A percentile compares a stretch with the other conserved stretches of the same genome.
phyloP scores from a whole-genome alignment of 2,329 filamentous ascomycete genomes.

The Aureobasidium sp. region DNA sequence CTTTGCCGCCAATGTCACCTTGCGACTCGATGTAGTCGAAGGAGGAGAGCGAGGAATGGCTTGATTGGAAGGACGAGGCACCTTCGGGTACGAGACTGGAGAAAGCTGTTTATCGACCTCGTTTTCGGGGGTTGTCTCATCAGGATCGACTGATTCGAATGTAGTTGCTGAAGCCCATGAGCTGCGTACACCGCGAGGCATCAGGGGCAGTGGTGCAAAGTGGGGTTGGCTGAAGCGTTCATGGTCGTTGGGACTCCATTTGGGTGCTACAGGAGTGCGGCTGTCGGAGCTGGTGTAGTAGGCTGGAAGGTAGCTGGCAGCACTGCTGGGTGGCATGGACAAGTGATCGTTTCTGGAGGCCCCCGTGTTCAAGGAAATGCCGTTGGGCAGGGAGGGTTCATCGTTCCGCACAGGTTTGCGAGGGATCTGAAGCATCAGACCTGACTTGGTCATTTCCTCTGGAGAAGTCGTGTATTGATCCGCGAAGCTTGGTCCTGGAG shows the following conservation, averaged over 20 bases:
- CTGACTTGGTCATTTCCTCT: slow-evolving; percentile 18
- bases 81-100: slow-evolving; percentile 42
- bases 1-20: not conserved
- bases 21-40: slow-evolving; percentile 6
- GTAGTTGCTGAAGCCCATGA: slow-evolving; percentile 32
- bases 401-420: not conserved
- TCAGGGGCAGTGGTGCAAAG: not conserved
- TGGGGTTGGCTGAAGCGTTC: slow-evolving; percentile 10
- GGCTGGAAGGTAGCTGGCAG: slow-evolving; percentile 22
- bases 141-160: slow-evolving; percentile 39
- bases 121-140: slow-evolving; percentile 41
- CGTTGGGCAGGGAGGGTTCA: slow-evolving; percentile 17
- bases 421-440: slow-evolving; percentile 24
- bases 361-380: not conserved
- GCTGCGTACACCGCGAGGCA: not conserved
- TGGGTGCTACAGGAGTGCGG: slow-evolving; percentile 20
- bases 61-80: slow-evolving; percentile 42
- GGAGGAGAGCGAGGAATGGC: slow-evolving; percentile 34
- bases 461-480: slow-evolving; percentile 18
- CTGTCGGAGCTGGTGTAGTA: slow-evolving; percentile 28
- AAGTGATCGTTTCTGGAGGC: slow-evolving; percentile 10
- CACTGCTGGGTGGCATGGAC: slow-evolving; percentile 18
- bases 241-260: slow-evolving; percentile 9
- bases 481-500: slow-evolving; percentile 10
- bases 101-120: slow-evolving; percentile 37